Percentiles rank a stretch among this genome's conserved stretches.
These are phyloP conservation scores for Solanum hybrid DNA, from an alignment of 305 asterid genomes.

Conservation along the genomic window DNA sequence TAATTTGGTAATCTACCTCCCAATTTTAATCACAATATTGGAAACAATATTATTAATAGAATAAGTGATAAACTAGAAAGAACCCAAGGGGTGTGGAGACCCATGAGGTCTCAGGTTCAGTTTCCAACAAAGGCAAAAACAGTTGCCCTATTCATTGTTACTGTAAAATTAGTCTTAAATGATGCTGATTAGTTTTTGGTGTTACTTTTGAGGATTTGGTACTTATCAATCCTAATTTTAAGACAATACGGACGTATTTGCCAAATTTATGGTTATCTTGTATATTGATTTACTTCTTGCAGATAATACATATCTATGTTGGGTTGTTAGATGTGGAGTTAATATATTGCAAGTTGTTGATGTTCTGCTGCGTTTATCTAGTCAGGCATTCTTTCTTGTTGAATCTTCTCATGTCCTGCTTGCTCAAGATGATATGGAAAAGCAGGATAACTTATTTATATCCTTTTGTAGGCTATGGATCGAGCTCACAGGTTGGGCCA, in stretches of 20 bases:
- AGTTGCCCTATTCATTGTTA: neutral
- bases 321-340: neutral
- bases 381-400: neutral
- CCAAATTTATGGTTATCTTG: neutral
- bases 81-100: neutral
- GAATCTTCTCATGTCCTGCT: neutral
- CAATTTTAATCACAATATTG: neutral
- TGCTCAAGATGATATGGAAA: neutral
- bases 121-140: neutral
- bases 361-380: neutral
- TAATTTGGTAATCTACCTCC: neutral
- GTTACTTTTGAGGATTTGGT: neutral
- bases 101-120: neutral
- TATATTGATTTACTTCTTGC: neutral
- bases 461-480: conserved; percentile 88
- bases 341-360: neutral
- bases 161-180: neutral
- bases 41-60: neutral
- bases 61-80: neutral
- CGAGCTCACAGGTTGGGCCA: conserved; percentile 99
- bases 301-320: neutral
- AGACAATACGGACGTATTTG: neutral
- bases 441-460: neutral
- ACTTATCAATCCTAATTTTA: neutral
- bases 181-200: neutral